These are phyloP conservation scores for Penicillium silybi DNA, from an alignment of 495 filamentous ascomycete species.

Conservation along the genomic window DNA sequence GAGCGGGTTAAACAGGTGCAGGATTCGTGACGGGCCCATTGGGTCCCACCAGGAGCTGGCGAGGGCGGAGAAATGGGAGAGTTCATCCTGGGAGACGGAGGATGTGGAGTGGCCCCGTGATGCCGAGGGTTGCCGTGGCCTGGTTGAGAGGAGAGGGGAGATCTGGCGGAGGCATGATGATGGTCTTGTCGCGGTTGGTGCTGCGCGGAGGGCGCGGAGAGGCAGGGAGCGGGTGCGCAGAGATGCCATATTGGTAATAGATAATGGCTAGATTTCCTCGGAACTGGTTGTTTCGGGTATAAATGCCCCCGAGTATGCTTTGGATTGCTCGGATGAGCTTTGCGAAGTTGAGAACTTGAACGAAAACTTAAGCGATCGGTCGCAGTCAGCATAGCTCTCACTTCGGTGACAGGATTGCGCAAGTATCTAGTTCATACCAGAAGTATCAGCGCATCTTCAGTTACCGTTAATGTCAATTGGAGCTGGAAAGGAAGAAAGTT, in stretches of 20 bases:
- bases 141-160: neutral
- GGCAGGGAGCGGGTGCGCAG: slow-evolving; percentile 1
- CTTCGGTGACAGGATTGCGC: neutral
- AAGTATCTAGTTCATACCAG: neutral
- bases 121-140: neutral
- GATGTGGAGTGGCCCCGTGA: slow-evolving; percentile 49
- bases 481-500: slow-evolving; percentile 10
- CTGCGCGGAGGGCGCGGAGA: slow-evolving; percentile 10
- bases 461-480: slow-evolving; percentile 4
- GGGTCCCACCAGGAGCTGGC: slow-evolving; percentile 98
- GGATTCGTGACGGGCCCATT: slow-evolving; percentile 82
- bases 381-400: neutral
- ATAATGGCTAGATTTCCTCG: neutral
- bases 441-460: neutral
- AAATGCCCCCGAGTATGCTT: neutral
- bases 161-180: slow-evolving; percentile 3
- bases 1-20: slow-evolving; percentile 97
- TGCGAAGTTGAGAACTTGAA: neutral
- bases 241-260: slow-evolving; percentile 15
- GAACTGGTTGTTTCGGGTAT: neutral
- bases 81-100: slow-evolving; percentile 78
- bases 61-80: slow-evolving; percentile 90
- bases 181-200: slow-evolving; percentile 5
- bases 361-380: neutral
- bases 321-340: slow-evolving; percentile 3